Evolutionary conservation across 2,329 filamentous ascomycete genomes (phyloP), one percentile per base, ranked within the genome.

Genomic region (Exophiala spinifera): DNA sequence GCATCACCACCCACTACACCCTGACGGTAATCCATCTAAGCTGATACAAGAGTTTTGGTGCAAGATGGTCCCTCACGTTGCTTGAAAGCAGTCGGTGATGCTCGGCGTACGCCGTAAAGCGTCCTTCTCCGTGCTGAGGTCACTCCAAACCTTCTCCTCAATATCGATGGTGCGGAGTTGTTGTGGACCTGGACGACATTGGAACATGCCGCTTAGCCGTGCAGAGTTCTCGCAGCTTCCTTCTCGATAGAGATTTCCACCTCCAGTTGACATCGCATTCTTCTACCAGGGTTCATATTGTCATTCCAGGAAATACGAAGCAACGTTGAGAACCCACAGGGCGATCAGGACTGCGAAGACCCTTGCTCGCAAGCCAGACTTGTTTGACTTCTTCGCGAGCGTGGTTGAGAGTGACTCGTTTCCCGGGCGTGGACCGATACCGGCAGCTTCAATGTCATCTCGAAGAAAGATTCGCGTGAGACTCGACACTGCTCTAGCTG

Each of bases 381-480:
- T 44, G 2, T 2, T 15, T 15, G 19, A 44, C 4, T 14, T 44
- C 42, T n/a, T 23, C 21, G 21, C 4, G n/a, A 21, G 19, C 8
- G 8, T 28, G 42, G 42, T 14, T n/a, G 23, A 14, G 3, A 20
- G 5, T 5, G 36, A 15, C 4, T 15, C 23, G 42, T 44, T 14
- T 11, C 15, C 23, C 7, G 10, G 28, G 8, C 11, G 6, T 31
- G 3, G 28, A 6, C 28, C 28, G 28, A 31, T 6, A 5, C 6
- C 28, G 28, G 28, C 4, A 3, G 6, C 7, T 6, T 10, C 28
- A 10, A 31, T 7, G 28, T 31, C 28, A 31, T 31, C 28, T 31
- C 20, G 25, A 39, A 47, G 17, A 19, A 76, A 67, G 71, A 71
- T 75, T 10, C 49, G 59, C 1, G 71, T 72, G 5, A 78, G 47